Evolutionary conservation across 306 rosid species (phyloP), one percentile per base, ranked within the genome.

Genomic region (Cyamopsis tetragonoloba): DNA sequence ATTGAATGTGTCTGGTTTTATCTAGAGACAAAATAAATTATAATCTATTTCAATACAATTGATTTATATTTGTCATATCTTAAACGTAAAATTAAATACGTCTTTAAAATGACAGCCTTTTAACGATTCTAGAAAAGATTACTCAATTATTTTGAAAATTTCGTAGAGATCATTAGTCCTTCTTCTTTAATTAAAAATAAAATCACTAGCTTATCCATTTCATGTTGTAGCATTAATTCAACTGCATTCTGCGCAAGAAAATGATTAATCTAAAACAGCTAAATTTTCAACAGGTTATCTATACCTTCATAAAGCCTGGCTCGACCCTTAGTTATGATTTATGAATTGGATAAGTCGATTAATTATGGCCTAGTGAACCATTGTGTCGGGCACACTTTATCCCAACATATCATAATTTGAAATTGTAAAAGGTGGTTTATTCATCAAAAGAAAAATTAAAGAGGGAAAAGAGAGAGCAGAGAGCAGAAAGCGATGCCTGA

Each of bases 361-460:
- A 41, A 62, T 12, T 48, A 34, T 35, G 11, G 39, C 38, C 28
- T 3, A 2, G 35, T 50, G 50, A 66, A 27, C 3, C 8, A 48
- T 19, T 20, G 14, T 71, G 31, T 15, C 8, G 13, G 20, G 2
- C 6, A 11, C 28, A 20, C n/a, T 11, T 59, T 46, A 35, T 30
- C 28, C 47, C 19, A 59, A 49, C 47, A 65, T 35, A 38, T 10
- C 14, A 8, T 22, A 30, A n/a, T 18, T 6, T 49, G 2, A 64
- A 74, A 39, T 15, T 15, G 19, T 38, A 68, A 37, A 28, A n/a
- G n/a, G 32, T 17, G 11, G 27, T 11, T 1, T 12, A 31, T 26
- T 54, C 9, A 54, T 62, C 69, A n/a, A 55, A 62, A 62, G 60
- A 10, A 14, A 8, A 65, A 30, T 22, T 42, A 71, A 44, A 61